Base-by-base conservation (phyloP, 805 yeast genomes). In the Teunomyces cretensis region DNA sequence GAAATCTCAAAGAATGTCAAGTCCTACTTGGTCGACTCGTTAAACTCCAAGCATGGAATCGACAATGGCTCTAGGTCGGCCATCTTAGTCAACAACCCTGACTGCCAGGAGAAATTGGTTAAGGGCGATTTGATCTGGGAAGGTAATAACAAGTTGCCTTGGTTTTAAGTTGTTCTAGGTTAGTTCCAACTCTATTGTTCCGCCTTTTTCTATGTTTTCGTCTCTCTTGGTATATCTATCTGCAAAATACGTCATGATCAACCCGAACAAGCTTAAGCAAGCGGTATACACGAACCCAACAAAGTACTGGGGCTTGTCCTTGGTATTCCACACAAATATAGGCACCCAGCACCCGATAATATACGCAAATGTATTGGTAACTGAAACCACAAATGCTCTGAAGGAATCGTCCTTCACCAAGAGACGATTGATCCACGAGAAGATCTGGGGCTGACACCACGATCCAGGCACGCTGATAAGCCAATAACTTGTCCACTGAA, bases 291-390 rank as follows among this genome's bases (percentile, higher is more conserved):
- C 56, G 49, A 69, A 73, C 1, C 77, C 78, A 33, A 61, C 53
- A 39, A 51, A 58, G 54, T 71, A 72, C 22, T 49, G 30, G 9
- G 76, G 77, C 33, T 62, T 57, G 38, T 67, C 71, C 13, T 47
- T 39, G 14, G 74, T 62, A 44, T 62, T 57, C 70, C 76, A 74
- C 1, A 71, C 68, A 16, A 72, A 55, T 35, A 70, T 62, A 7
- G 77, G 75, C 4, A 71, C 63, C 68, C 70, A 70, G 7, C 74
- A 67, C 32, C 61, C 60, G 1, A 71, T 68, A 12, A 70, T 69
- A 47, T 74, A 75, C 0, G 76, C 74, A 42, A 68, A 47, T 12
- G 67, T 67, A 50, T 75, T 73, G 22, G 76, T 74, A 6, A 60
- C 45, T 6, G 66, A 75, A 12, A 74, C 71, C 4, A 68, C 63